These are phyloP conservation scores for Ogataea angusta DNA, from an alignment of 805 yeast species.

Conservation along the genomic window DNA sequence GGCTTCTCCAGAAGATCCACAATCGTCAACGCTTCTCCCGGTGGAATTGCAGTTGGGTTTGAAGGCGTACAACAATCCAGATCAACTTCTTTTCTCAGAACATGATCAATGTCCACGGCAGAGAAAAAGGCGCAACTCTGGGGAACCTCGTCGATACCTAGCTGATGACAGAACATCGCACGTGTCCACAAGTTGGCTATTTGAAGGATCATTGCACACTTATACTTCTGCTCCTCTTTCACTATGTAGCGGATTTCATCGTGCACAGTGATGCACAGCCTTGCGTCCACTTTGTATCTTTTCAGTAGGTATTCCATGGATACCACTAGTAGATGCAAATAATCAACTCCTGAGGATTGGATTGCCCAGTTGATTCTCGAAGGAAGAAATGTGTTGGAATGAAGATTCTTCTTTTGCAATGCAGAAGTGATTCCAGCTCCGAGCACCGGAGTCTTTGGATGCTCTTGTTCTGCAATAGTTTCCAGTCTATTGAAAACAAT, in stretches of 20 bases:
- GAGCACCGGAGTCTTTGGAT: conserved; percentile 84
- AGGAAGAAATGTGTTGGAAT: conserved; percentile 67
- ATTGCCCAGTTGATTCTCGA: conserved; percentile 97
- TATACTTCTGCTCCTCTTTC: conserved; percentile 67
- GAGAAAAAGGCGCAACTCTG: conserved; percentile 95
- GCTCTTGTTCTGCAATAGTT: conserved; percentile 73
- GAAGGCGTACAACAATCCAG: conserved; percentile 92
- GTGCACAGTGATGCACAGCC: conserved; percentile 86
- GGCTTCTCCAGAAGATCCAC: conserved; percentile 42
- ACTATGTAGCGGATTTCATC: conserved; percentile 88
- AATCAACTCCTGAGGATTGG: conserved; percentile 97
- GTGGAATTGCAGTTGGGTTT: conserved; percentile 62
- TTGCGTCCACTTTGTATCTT: conserved; percentile 63
- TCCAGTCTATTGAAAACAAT: conserved; percentile 87
- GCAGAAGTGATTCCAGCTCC: conserved; percentile 95
- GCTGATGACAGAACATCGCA: conserved; percentile 88
- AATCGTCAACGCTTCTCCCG: conserved; percentile 78
- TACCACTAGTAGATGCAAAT: conserved; percentile 76
- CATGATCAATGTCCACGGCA: conserved; percentile 85
- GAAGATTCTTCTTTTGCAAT: conserved; percentile 60
- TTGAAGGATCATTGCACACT: conserved; percentile 80
- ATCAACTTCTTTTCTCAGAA: conserved; percentile 89
- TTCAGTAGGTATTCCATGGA: conserved; percentile 81
- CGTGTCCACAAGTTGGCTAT: conserved; percentile 94
- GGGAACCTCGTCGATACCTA: conserved; percentile 87